Evolutionary conservation across 2,329 filamentous ascomycete genomes (phyloP), one percentile per base, ranked within the genome.

Genomic region (Ophiocordyceps camponoti-saundersi): DNA sequence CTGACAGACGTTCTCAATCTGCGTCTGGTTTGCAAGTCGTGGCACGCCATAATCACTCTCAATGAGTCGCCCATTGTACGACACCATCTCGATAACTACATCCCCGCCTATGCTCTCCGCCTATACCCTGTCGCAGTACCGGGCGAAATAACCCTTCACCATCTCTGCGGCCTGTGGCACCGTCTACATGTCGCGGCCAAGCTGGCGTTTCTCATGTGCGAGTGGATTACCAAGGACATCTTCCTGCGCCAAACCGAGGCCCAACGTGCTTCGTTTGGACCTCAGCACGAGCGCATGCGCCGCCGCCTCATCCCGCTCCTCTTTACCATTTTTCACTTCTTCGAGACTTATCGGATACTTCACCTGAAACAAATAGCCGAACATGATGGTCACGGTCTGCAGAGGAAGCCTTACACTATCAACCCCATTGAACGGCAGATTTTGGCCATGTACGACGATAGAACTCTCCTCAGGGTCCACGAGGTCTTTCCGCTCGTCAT

Each of bases 241-340:
- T 82, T 82, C 52, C 57, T 80, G 16, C 66, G 74, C 46, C 73
- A 68, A 18, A 76, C 75, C 0, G 73, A 75, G 49, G 60, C 67
- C 4, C 70, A 78, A 55, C 69, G 67, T 48, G 57, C 60, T 20
- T 75, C 77, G 44, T 82, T 81, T 53, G 73, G 74, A 18, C 70
- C 74, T 1, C 77, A 81, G 55, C 66, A 70, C 51, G 73, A 77
- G 58, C 70, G 78, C 15, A 81, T 82, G 78, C 73, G 77, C 44
- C 73, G 76, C 50, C 70, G 78, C 45, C 62, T 82, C 10, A 78
- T 80, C 47, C 78, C 78, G 1, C 58, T 80, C 8, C 65, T 82
- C 16, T 81, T 82, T 52, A 80, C 77, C 13, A 66, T 80, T 22
- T 81, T 81, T 52, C 78, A 82, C 57, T 82, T 82, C 55, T 81